Base-by-base conservation (phyloP, 2,329 filamentous ascomycete genomes). In the Aureobasidium sp. region DNA sequence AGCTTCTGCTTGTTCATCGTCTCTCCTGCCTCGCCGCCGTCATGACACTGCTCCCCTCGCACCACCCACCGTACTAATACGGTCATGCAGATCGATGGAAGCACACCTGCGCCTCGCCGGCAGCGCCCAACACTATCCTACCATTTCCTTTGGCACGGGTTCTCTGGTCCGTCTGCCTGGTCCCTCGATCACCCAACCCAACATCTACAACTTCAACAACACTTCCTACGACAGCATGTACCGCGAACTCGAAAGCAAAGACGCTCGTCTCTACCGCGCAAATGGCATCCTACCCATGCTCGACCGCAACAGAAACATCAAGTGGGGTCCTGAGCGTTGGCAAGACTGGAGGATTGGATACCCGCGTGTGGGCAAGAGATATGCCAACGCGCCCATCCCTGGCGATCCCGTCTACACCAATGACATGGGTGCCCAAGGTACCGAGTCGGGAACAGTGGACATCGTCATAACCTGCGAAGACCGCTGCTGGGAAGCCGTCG, bases 251-350 rank as follows among this genome's bases (percentile, higher is more conserved):
- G 83, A 89, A 64, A 74, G 83, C 37, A 96, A 97, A 69, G 95
- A 99, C 70, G 82, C 86, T 23, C 83, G 90, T 0, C 79, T 99
- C 1, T 99, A 99, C 76, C 86, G 85, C 43, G 88, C 89, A 63
- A 99, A 99, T 70, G 94, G 94, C 46, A 85, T 99, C 51, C 79
- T 99, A 62, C 95, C 93, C 73, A 99, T 99, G 94, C 81, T 99
- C 23, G 89, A 91, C 66, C 85, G 94, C 65, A 99, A 99, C 70
- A 84, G 91, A 64, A 84, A 84, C 62, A 88, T 99, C 68, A 99
- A 99, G 78, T 95, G 88, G 84, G 92, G 90, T 0, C 94, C 94
- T 0, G 94, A 99, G 75, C 84, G 94, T 62, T 99, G 95, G 88
- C 94, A 99, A 75, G 94, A 99, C 74, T 99, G 94, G 94, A 84